phyloP scores from a whole-genome alignment of 805 yeast species.

The Suhomyces faveliae region DNA sequence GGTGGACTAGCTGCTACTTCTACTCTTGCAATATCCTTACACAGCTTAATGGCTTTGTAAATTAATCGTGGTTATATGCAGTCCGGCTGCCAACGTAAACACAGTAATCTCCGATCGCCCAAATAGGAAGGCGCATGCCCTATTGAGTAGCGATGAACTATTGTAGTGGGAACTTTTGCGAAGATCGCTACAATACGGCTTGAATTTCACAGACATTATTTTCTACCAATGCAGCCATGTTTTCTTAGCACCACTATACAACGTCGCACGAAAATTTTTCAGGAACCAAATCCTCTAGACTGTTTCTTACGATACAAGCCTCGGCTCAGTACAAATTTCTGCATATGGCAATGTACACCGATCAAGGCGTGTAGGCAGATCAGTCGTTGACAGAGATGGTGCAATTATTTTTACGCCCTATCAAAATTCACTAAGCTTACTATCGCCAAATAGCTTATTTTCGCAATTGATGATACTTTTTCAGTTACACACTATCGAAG shows the following conservation, averaged over 20 bases:
- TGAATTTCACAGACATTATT: not conserved
- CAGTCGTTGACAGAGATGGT: no score
- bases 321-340: not conserved
- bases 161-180: not conserved
- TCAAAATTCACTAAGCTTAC: no score
- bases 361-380: not conserved
- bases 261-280: not conserved
- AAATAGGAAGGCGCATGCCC: conserved; percentile 7
- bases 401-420: no score
- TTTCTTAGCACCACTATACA: not conserved
- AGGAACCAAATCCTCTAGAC: not conserved
- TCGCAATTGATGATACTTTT: no score
- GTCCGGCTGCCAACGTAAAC: conserved; percentile 5
- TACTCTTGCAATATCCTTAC: not conserved
- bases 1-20: not conserved
- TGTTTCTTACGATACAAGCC: no score
- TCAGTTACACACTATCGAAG: no score
- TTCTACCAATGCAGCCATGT: not conserved
- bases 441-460: no score
- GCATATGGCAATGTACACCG: not conserved
- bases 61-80: not conserved
- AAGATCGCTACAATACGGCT: not conserved
- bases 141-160: conserved; percentile 4
- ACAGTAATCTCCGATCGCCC: not conserved
- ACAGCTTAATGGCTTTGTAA: not conserved